Conservation (phyloP, 441 rosid genomes). For the Viola pubescens region DNA sequence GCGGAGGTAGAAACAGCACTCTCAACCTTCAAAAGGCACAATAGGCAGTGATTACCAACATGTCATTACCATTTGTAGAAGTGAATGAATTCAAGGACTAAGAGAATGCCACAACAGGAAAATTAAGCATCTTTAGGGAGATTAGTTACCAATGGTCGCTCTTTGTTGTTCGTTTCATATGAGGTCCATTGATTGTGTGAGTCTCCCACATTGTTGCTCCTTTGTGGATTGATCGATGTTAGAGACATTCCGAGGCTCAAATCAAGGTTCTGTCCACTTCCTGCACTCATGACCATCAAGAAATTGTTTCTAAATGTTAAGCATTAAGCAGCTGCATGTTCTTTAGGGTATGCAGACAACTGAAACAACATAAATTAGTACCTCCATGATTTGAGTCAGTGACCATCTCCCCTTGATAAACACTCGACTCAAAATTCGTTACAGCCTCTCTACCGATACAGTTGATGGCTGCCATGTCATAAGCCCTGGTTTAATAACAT, state of each 20-base stretch:
- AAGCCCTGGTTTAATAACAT: constrained; percentile 41
- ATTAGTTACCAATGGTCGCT: constrained; percentile 25
- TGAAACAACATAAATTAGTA: not conserved
- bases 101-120: no score
- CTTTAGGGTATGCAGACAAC: no score
- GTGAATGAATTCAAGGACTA: not conserved
- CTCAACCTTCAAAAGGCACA: constrained; percentile 22
- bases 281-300: constrained; percentile 26
- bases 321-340: not conserved
- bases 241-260: constrained; percentile 68
- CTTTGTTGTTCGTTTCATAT: constrained; percentile 15
- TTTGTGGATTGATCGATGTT: constrained; percentile 35
- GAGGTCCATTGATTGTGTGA: not conserved
- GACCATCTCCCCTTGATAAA: constrained; percentile 38
- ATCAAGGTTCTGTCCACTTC: constrained; percentile 43
- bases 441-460: constrained; percentile 61
- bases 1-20: constrained; percentile 18
- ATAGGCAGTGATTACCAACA: not conserved
- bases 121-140: constrained; percentile 5
- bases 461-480: constrained; percentile 78
- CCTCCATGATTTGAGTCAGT: constrained; percentile 37
- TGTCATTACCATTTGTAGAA: constrained; percentile 1
- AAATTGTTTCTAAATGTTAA: constrained; percentile 4
- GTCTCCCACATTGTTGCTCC: constrained; percentile 12
- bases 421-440: constrained; percentile 60